Conservation (phyloP, 2,329 filamentous ascomycete species). For the Alternaria atra region DNA sequence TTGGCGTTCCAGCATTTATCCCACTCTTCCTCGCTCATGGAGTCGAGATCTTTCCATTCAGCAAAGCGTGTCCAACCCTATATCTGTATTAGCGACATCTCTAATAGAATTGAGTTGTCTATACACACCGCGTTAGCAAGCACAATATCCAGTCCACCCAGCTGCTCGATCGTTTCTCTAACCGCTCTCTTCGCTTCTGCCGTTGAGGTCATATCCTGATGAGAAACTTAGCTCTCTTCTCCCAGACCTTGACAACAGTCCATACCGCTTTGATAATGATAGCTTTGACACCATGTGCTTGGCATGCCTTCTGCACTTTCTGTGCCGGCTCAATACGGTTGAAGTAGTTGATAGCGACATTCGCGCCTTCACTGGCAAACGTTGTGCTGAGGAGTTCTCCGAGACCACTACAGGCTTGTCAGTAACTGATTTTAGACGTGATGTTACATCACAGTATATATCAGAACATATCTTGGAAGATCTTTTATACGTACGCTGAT, state of each 20-base stretch:
- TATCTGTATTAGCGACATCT: neutral
- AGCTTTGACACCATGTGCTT: slow-evolving; percentile 61
- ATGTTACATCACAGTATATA: neutral
- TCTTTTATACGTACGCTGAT: slow-evolving; percentile 61
- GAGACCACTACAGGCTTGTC: slow-evolving; percentile 64
- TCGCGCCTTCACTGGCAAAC: slow-evolving; percentile 73
- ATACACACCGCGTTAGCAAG: slow-evolving; percentile 74
- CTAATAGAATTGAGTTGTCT: neutral
- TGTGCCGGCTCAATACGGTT: slow-evolving; percentile 68
- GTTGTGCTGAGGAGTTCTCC: slow-evolving; percentile 73
- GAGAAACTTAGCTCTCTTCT: neutral
- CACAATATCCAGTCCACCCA: slow-evolving; percentile 78
- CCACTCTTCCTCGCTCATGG: slow-evolving; percentile 69
- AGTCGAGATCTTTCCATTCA: slow-evolving; percentile 66
- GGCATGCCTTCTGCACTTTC: slow-evolving; percentile 65
- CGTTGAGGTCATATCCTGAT: slow-evolving; percentile 68
- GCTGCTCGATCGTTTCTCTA: slow-evolving; percentile 63
- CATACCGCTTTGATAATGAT: slow-evolving; percentile 67
- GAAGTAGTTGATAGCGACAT: slow-evolving; percentile 78
- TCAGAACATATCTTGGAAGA: neutral
- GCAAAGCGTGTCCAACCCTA: slow-evolving; percentile 70
- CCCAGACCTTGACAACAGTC: no score
- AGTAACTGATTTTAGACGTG: neutral
- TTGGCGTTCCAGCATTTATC: slow-evolving; percentile 72
- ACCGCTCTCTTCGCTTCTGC: slow-evolving; percentile 69